These are phyloP conservation scores for Evernia prunastri DNA, from an alignment of 495 filamentous ascomycete genomes.

Conservation along the genomic window DNA sequence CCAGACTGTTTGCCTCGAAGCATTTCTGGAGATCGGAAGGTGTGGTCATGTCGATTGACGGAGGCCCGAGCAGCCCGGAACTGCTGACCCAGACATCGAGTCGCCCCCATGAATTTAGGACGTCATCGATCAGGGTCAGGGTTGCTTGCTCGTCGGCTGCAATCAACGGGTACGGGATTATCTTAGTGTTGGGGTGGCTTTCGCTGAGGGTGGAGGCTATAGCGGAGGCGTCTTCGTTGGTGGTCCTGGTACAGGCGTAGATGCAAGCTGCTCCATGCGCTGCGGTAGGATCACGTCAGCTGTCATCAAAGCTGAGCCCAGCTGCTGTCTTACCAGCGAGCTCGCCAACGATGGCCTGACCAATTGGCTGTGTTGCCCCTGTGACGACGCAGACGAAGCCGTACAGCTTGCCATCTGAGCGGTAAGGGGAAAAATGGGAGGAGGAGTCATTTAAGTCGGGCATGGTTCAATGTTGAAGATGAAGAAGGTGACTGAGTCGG, in stretches of 20 bases:
- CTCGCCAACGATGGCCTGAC: constrained; percentile 51
- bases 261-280: constrained; percentile 58
- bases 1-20: constrained; percentile 52
- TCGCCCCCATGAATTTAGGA: constrained; percentile 52
- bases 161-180: constrained; percentile 53
- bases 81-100: constrained; percentile 55
- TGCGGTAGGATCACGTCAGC: constrained; percentile 23
- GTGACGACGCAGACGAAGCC: constrained; percentile 60
- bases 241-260: constrained; percentile 40
- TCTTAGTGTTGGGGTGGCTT: constrained; percentile 45
- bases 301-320: neutral
- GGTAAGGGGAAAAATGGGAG: constrained; percentile 48
- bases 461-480: constrained; percentile 4
- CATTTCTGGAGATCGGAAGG: constrained; percentile 47
- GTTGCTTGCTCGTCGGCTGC: constrained; percentile 52
- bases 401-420: constrained; percentile 56
- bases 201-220: constrained; percentile 36
- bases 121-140: constrained; percentile 53
- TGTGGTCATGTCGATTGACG: constrained; percentile 48
- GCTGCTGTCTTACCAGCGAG: constrained; percentile 41
- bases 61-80: constrained; percentile 49
- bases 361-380: constrained; percentile 51
- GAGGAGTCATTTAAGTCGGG: constrained; percentile 36
- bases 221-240: constrained; percentile 26
- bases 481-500: neutral